phyloP scores from a whole-genome alignment of 192 early-diverging fungal species.

The Haplosporangium gracile region DNA sequence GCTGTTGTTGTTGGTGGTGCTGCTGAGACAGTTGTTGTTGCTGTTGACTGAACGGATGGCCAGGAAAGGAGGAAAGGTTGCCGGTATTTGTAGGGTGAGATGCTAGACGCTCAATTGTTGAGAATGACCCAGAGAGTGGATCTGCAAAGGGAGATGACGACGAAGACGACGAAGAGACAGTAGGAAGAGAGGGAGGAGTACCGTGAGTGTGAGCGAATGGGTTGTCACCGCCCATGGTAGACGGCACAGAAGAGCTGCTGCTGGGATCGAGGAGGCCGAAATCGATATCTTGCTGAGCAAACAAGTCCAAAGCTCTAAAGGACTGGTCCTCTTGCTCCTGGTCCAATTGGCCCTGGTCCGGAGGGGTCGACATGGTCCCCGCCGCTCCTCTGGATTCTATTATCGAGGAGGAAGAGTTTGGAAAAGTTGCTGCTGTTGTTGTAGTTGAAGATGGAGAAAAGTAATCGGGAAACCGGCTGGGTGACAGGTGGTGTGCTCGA shows the following conservation, averaged over 20 bases:
- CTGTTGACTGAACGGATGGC: not conserved
- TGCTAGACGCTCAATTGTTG: not conserved
- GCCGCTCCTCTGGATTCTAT: not conserved
- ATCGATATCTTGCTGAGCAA: conserved; percentile 7
- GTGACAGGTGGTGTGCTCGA: not conserved
- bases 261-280: conserved; percentile 5
- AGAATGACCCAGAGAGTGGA: not conserved
- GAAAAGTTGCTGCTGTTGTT: not conserved
- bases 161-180: not conserved
- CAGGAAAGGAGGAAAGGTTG: not conserved
- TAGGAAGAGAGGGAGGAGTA: not conserved
- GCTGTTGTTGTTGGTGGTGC: not conserved
- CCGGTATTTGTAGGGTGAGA: not conserved
- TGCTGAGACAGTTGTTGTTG: not conserved
- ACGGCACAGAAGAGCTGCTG: not conserved
- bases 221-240: not conserved
- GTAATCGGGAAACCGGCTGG: not conserved
- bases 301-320: conserved; percentile 14
- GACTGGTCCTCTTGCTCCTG: not conserved
- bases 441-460: not conserved
- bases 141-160: not conserved
- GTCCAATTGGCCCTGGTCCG: not conserved
- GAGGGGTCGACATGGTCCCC: not conserved
- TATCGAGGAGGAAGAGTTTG: not conserved
- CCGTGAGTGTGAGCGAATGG: not conserved